A percentile compares a stretch with the other conserved stretches of the same genome.
Evolutionary conservation across 2,329 filamentous ascomycete species (phyloP).

Genomic region (Fusarium multiceps): DNA sequence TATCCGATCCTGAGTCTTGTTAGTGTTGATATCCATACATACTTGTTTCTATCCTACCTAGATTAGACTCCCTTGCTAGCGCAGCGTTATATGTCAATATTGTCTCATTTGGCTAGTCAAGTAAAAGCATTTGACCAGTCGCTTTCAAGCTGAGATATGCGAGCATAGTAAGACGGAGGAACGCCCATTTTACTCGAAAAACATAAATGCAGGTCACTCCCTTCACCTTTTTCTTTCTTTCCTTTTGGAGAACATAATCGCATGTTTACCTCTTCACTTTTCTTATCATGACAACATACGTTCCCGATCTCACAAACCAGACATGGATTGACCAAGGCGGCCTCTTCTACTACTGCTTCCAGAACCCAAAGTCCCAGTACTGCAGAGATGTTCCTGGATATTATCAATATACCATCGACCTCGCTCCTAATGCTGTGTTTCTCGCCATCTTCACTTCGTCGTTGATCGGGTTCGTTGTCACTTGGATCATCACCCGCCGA

Average conservation of each 20-base stretch:
- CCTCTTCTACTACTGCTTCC: slow-evolving; percentile 43
- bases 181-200: neutral
- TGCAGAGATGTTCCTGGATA: slow-evolving; percentile 52
- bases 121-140: neutral
- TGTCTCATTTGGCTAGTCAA: neutral
- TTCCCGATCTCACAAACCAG: slow-evolving; percentile 35
- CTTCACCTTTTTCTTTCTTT: neutral
- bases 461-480: slow-evolving; percentile 54
- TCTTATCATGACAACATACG: slow-evolving; percentile 13
- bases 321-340: slow-evolving; percentile 32
- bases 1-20: neutral
- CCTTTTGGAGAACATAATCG: neutral
- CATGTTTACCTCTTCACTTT: neutral
- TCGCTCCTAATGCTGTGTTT: slow-evolving; percentile 64
- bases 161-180: slow-evolving; percentile 7
- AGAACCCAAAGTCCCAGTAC: slow-evolving; percentile 42
- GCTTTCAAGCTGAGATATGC: neutral
- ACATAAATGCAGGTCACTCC: neutral
- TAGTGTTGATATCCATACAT: neutral
- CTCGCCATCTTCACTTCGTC: slow-evolving; percentile 61
- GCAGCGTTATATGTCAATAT: neutral
- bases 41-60: neutral
- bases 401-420: slow-evolving; percentile 63
- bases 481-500: slow-evolving; percentile 57
- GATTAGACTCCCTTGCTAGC: neutral